A percentile compares a stretch with the other conserved stretches of the same genome.
Evolutionary conservation across 805 yeast species (phyloP).

Genomic region (Isabelozyma rhagii): DNA sequence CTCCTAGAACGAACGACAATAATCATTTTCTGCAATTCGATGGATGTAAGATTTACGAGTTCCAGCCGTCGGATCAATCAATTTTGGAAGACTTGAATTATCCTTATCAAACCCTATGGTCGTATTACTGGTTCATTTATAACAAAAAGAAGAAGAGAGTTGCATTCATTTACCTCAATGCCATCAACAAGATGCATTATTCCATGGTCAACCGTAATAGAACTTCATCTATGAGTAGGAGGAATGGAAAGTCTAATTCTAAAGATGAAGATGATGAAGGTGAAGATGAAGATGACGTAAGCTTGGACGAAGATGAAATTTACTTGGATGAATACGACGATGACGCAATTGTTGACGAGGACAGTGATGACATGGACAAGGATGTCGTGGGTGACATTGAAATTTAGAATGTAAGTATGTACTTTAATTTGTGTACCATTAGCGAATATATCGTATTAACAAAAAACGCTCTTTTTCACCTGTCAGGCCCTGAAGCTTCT

Average conservation of each 20-base stretch:
- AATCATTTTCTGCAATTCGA: conserved; percentile 16
- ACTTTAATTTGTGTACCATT: background rate
- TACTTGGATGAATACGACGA: conserved; percentile 21
- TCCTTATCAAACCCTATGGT: conserved; percentile 58
- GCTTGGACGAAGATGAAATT: conserved; percentile 19
- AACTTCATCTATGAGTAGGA: conserved; percentile 6
- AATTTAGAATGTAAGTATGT: conserved; percentile 14
- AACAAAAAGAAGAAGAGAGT: conserved; percentile 91
- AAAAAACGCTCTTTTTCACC: too few species aligned
- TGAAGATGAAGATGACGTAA: conserved; percentile 20
- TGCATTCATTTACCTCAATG: conserved; percentile 73
- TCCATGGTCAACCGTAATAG: conserved; percentile 25
- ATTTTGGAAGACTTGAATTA: conserved; percentile 56
- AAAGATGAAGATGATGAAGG: conserved; percentile 20
- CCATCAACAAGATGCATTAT: conserved; percentile 39
- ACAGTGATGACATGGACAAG: conserved; percentile 16
- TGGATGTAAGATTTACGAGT: conserved; percentile 61
- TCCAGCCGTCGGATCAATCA: conserved; percentile 57
- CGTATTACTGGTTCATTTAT: conserved; percentile 85
- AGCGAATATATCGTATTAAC: too few species aligned
- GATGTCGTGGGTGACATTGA: conserved; percentile 40
- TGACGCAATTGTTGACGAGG: conserved; percentile 15
- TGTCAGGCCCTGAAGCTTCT: too few species aligned
- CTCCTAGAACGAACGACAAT: background rate
- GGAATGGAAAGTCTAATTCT: conserved; percentile 5